Evolutionary conservation across 352 stramenopile genomes (phyloP), one percentile per base, ranked within the genome.

Genomic region (Phytophthora ramorum): DNA sequence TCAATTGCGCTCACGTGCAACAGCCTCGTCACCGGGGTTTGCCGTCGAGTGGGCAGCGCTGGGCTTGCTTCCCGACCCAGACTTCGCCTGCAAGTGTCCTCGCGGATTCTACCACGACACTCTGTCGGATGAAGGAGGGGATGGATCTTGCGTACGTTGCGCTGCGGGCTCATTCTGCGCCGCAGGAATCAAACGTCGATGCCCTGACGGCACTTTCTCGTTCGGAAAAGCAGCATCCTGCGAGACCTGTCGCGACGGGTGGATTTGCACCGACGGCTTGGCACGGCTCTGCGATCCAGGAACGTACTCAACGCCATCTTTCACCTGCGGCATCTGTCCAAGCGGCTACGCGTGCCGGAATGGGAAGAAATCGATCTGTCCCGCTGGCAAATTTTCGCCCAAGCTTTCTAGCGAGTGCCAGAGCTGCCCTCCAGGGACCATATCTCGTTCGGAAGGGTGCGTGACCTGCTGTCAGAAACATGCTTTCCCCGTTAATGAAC

Each of bases 191-290:
- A 86, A 81, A 48, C 73, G 70, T 4, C 51, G 58, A 34, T 91
- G 80, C 43, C 71, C 76, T 0, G 55, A 71, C 17, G 80, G 78
- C 0, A 78, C 60, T 1, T 91, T 89, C 56, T 89, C 82, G 2
- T 91, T 91, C 30, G 82, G 82, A 9, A 81, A 87, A 58, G 62
- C 78, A 24, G 59, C 75, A 12, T 66, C 61, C 19, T 91, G 82
- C 37, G 80, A 91, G 28, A 43, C 41, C 0, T 91, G 82, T 56
- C 82, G 82, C 3, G 72, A 87, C 16, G 82, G 80, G 3, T 89
- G 80, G 80, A 87, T 91, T 55, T 91, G 82, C 56, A 56, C 87
- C 9, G 68, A 77, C 38, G 82, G 82, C 24, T 66, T 84, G 38
- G 80, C 76, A 50, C 63, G 71, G 22, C 60, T 91, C 7, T 91